Evolutionary conservation across 1,284 basidiomycete species (phyloP).

Genomic region (Rhizopogon parksii): DNA sequence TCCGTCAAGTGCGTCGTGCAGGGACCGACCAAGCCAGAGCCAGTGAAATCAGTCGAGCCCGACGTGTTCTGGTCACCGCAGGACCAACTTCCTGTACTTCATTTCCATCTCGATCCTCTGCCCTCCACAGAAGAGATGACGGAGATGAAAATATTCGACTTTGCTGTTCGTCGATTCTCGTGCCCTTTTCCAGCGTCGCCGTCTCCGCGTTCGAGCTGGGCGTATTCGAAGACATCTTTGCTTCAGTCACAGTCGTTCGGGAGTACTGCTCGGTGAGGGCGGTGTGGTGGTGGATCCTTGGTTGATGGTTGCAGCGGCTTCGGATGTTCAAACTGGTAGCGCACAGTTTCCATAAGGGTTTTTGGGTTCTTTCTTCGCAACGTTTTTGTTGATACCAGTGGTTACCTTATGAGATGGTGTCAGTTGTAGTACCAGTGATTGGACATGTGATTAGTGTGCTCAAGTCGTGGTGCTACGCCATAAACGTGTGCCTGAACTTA

Average conservation of each 20-base stretch:
- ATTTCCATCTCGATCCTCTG: slow-evolving; percentile 1
- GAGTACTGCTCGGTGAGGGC: not conserved
- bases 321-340: too few relatives aligned
- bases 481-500: too few relatives aligned
- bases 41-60: not conserved
- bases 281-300: not conserved
- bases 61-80: slow-evolving; percentile 1
- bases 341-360: too few relatives aligned
- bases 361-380: slow-evolving; percentile 2
- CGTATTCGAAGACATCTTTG: not conserved
- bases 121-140: not conserved
- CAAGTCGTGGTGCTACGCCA: too few relatives aligned
- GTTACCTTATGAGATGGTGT: too few relatives aligned
- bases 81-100: slow-evolving; percentile 6
- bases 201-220: slow-evolving; percentile 2
- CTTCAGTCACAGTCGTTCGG: not conserved
- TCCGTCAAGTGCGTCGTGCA: slow-evolving; percentile 5
- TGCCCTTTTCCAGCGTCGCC: slow-evolving; percentile 1
- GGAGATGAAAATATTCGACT: not conserved
- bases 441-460: too few relatives aligned
- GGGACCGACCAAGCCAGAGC: slow-evolving; percentile 6
- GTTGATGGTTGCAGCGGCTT: not conserved
- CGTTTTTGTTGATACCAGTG: slow-evolving; percentile 1
- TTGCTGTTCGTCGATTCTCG: not conserved
- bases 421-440: too few relatives aligned